These are phyloP conservation scores for Lentinus polychrous DNA, from an alignment of 1,284 basidiomycete genomes.

Conservation along the genomic window DNA sequence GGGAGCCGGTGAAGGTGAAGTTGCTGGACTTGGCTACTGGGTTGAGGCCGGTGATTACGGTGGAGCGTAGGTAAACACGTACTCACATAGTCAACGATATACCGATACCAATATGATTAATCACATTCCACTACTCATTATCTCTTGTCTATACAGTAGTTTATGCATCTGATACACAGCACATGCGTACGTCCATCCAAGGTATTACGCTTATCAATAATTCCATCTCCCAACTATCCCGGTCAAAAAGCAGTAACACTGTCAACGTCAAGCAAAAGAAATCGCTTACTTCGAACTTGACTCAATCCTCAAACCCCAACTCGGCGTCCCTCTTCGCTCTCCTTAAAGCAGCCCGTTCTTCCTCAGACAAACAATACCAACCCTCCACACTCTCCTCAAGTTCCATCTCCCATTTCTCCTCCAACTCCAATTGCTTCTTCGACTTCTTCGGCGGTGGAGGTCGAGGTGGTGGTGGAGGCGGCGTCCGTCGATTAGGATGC, in stretches of 20 bases:
- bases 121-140: no score
- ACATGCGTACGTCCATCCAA: no score
- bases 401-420: conserved; percentile 76
- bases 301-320: conserved; percentile 38
- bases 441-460: conserved; percentile 62
- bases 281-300: no score
- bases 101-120: no score
- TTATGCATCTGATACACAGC: neutral
- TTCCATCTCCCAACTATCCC: neutral
- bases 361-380: conserved; percentile 61
- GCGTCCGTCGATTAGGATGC: conserved; percentile 62
- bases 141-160: no score
- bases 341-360: conserved; percentile 53
- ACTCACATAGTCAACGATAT: neutral
- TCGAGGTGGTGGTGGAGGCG: conserved; percentile 60
- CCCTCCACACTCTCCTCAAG: conserved; percentile 65
- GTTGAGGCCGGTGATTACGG: neutral
- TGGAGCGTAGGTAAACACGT: neutral
- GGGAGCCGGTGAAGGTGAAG: neutral
- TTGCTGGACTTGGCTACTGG: neutral
- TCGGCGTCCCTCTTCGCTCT: conserved; percentile 57
- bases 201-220: neutral
- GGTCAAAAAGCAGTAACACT: neutral
- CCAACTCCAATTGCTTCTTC: conserved; percentile 67
- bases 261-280: neutral